Evolutionary conservation across 1,284 basidiomycete genomes (phyloP), one percentile per base, ranked within the genome.

Genomic region (Ganoderma meredithae): DNA sequence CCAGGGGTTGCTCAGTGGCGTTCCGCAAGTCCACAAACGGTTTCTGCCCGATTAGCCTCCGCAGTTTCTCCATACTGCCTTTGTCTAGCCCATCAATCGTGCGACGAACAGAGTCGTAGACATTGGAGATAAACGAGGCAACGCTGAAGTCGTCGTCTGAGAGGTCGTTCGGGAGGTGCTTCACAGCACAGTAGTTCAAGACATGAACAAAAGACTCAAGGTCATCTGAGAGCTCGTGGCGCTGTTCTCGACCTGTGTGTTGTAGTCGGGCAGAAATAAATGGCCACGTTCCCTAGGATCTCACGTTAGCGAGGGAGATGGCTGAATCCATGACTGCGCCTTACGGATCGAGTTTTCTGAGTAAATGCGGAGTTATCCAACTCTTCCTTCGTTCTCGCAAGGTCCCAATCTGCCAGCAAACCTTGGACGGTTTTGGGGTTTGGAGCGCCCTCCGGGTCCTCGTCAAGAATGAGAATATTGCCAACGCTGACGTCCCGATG

Each of bases 181-280:
- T 62, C 8, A 63, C n/a, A 10, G 60, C 31, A 8, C 60, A 39
- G 56, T 60, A 70, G n/a, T 39, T 52, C 13, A 65, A 39, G 22
- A 67, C 22, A 25, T 70, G 69, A 13, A 47, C 31, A 33, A 58
- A 58, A 1, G 69, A 64, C 25, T 70, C 69, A 7, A 70, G 59
- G 25, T 70, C 65, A 55, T 70, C 69, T 4, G 69, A 59, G 5
- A 65, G 53, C 22, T 39, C 9, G 15, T 70, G 63, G 0, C 27
- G 60, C 27, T 67, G 64, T 13, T 19, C 17, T 1, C 63, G 55
- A 22, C 31, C 58, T 3, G 47, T 12, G 0, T 27, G 25, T 8
- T 60, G 56, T 5, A 64, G 60, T 0, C 27, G 33, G n/a, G 63
- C 69, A 12, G 69, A 70, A 22, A 66, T 41, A 63, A 60, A 67